Evolutionary conservation across 257 asterid genomes (phyloP).

Genomic region (Solanum piurae): DNA sequence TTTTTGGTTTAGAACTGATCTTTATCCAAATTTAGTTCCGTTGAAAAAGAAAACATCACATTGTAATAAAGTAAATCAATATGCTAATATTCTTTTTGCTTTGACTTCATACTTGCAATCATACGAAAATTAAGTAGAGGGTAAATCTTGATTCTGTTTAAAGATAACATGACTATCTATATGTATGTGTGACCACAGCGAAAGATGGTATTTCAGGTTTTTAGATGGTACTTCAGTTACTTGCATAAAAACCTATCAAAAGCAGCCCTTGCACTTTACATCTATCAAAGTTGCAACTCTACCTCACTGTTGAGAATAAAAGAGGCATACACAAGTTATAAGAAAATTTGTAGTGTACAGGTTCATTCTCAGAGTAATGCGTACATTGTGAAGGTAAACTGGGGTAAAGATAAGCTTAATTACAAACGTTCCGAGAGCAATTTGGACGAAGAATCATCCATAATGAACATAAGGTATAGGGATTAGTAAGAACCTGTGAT

Average conservation of each 20-base stretch:
- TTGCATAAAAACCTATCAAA: not conserved
- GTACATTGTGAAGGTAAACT: not conserved
- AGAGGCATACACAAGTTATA: not conserved
- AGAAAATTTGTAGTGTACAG: not conserved
- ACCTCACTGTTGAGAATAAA: not conserved
- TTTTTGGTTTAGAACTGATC: not conserved
- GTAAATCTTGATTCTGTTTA: not conserved
- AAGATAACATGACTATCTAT: not conserved
- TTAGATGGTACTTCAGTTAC: not conserved
- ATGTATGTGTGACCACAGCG: not conserved
- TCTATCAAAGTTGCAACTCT: not conserved
- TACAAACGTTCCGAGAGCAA: not conserved
- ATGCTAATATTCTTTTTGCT: not conserved
- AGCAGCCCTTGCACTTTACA: not conserved
- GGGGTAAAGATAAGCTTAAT: not conserved
- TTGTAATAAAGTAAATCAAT: not conserved
- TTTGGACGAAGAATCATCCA: not conserved
- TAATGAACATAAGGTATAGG: not conserved
- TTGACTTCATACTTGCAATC: not conserved
- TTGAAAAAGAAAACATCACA: not conserved
- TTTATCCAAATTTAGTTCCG: not conserved
- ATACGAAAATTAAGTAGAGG: not conserved
- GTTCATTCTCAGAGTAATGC: not conserved
- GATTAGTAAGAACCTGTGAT: slow-evolving; percentile 49
- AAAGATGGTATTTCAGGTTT: not conserved